Base-by-base conservation (phyloP, 257 asterid species). In the Cruciata laevipes region DNA sequence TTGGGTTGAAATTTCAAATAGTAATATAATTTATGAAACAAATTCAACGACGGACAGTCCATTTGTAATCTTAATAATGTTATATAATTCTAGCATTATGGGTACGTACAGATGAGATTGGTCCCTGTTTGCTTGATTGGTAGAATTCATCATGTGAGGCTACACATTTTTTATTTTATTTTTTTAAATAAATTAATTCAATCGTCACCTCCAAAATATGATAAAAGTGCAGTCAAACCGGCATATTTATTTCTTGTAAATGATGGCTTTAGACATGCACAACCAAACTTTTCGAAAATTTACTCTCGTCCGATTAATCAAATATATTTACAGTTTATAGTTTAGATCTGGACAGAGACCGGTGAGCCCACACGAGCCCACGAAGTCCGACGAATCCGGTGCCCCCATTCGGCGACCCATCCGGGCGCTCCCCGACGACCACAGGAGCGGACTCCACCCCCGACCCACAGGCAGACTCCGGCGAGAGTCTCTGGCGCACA, bases 111-210 rank as follows among this genome's bases (percentile, higher is more conserved):
- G 84, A 68, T 78, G 79, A 78, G 76, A 55, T 73, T 69, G 87
- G 90, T 71, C 87, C 95, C 90, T 75, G 17, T 81, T 69, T 82
- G 80, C 78, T 61, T 75, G 53, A 83, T 80, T 86, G 84, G 75
- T 83, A 76, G 66, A 44, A 4, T 47, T 14, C 72, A 72, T 81
- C 90, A 84, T 84, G 95, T 90, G 10, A 38, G 47, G 47, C 47
- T 38, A 7, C 13, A 0, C 2, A 44, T 66, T 40, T 38, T 65
- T 52, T 38, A 55, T 18, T 47, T 0, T 64, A 61, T 33, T 20
- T 66, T 7, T 38, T 10, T 3, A 6, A 38, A 38, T 13, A 38
- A 38, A 7, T 7, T 10, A 38, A 7, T 7, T 10, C 47, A 38
- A 38, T 38, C 13, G 47, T 0, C 47, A 38, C 13, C 51, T 7